A percentile compares a stretch with the other conserved stretches of the same genome.
Evolutionary conservation across 192 early-diverging fungal species (phyloP).

Genomic region (Coemansia sp.): DNA sequence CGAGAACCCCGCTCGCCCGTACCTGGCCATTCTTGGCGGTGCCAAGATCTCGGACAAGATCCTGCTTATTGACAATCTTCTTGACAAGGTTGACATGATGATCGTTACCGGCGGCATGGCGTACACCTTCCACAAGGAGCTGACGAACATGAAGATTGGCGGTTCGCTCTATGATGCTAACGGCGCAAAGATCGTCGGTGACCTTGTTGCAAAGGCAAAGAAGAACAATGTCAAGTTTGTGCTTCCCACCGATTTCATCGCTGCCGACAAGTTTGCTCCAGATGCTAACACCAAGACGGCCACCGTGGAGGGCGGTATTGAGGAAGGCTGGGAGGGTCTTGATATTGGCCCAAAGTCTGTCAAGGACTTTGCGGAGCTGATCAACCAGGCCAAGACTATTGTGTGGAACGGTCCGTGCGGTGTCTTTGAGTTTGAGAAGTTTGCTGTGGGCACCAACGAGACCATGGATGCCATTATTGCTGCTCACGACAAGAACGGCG

Average conservation of each 20-base stretch:
- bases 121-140: constrained; percentile 96
- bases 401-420: constrained; percentile 98
- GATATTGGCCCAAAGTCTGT: constrained; percentile 87
- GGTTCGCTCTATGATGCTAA: constrained; percentile 87
- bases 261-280: constrained; percentile 84
- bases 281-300: constrained; percentile 82
- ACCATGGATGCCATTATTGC: constrained; percentile 84
- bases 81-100: constrained; percentile 92
- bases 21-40: constrained; percentile 95
- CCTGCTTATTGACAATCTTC: constrained; percentile 94
- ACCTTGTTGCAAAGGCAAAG: constrained; percentile 88
- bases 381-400: constrained; percentile 84
- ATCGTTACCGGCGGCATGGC: constrained; percentile 94
- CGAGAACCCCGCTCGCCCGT: constrained; percentile 89
- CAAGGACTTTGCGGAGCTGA: constrained; percentile 66
- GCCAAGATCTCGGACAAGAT: constrained; percentile 99
- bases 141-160: constrained; percentile 88
- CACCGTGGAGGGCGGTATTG: constrained; percentile 87
- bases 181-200: constrained; percentile 81
- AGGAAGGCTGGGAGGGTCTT: constrained; percentile 89
- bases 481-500: constrained; percentile 77
- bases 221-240: constrained; percentile 85
- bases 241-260: constrained; percentile 88
- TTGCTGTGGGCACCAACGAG: constrained; percentile 80
- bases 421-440: constrained; percentile 97